Evolutionary conservation across 2,329 filamentous ascomycete species (phyloP).

Genomic region (Trichoderma sp.): DNA sequence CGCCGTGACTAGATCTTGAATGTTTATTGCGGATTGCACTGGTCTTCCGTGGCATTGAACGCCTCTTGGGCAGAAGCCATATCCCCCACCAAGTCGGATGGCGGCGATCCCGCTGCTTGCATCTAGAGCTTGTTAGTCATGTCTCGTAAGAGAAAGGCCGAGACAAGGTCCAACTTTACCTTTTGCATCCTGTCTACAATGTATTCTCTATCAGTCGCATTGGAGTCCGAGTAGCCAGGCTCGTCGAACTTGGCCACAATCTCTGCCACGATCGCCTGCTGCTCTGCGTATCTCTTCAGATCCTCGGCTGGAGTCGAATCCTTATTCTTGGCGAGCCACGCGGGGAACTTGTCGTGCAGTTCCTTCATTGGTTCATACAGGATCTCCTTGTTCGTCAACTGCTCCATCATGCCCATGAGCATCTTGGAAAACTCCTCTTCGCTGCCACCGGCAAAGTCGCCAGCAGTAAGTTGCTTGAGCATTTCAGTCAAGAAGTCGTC

Average conservation of each 20-base stretch:
- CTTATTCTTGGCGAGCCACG: slow-evolving; percentile 80
- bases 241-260: slow-evolving; percentile 90
- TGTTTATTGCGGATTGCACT: slow-evolving; percentile 62
- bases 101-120: slow-evolving; percentile 92
- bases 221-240: slow-evolving; percentile 77
- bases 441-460: slow-evolving; percentile 59
- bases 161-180: slow-evolving; percentile 52
- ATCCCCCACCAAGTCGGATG: slow-evolving; percentile 86
- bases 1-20: slow-evolving; percentile 34
- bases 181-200: slow-evolving; percentile 98
- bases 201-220: slow-evolving; percentile 79
- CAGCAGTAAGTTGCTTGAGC: slow-evolving; percentile 74
- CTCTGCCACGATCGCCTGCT: slow-evolving; percentile 76
- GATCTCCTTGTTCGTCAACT: slow-evolving; percentile 97
- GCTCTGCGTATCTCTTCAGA: slow-evolving; percentile 75
- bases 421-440: slow-evolving; percentile 94
- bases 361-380: slow-evolving; percentile 99
- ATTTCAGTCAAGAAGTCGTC: slow-evolving; percentile 91
- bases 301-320: slow-evolving; percentile 69
- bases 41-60: slow-evolving; percentile 61
- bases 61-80: slow-evolving; percentile 80
- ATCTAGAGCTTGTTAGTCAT: slow-evolving; percentile 61
- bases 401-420: slow-evolving; percentile 98
- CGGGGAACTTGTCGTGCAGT: slow-evolving; percentile 86
- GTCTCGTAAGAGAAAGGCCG: background rate